Base-by-base conservation (phyloP, 108 stramenopile species). In the Cyclotella choctawhatcheeana region DNA sequence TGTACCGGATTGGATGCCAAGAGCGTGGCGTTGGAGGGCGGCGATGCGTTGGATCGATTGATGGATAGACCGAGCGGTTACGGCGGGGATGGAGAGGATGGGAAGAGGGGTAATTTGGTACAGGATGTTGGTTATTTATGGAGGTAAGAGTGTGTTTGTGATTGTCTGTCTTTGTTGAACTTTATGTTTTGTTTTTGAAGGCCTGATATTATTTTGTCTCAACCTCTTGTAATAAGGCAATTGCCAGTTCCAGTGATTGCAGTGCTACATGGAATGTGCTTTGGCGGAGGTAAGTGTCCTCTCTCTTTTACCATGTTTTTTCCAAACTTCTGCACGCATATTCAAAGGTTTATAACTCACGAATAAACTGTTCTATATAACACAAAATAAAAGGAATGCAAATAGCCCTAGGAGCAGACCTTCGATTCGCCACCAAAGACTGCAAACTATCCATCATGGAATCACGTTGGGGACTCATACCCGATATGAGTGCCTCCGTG, bases 391-490 rank as follows among this genome's bases (percentile, higher is more conserved):
- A 10, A 79, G 81, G 93, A 25, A 63, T 97, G 60, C 96, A 97
- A 74, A 91, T 97, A 68, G 96, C 96, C 0, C 67, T 94, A 27
- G 96, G 96, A 31, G 96, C 93, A 6, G 96, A 97, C 58, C 71
- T 97, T 50, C 86, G 96, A 27, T 90, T 84, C 63, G 67, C 88
- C 34, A 90, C 92, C 0, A 83, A 83, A 18, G 89, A 92, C 71
- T 91, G 91, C 32, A 67, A 89, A 76, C 81, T 97, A 2, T 81
- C 82, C 40, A 89, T 97, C 33, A 97, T 97, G 96, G 96, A 97
- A 83, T 75, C 89, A 10, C 89, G 94, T 51, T 97, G 93, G 93
- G 96, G 96, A 6, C 64, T 97, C 29, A 92, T 97, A 16, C 96
- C 96, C 8, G 96, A 97, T 62, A 96, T 96, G 95, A 66, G 82